These are phyloP conservation scores for Monosporascus sp. DNA, from an alignment of 2,329 filamentous ascomycete genomes.

Conservation along the genomic window DNA sequence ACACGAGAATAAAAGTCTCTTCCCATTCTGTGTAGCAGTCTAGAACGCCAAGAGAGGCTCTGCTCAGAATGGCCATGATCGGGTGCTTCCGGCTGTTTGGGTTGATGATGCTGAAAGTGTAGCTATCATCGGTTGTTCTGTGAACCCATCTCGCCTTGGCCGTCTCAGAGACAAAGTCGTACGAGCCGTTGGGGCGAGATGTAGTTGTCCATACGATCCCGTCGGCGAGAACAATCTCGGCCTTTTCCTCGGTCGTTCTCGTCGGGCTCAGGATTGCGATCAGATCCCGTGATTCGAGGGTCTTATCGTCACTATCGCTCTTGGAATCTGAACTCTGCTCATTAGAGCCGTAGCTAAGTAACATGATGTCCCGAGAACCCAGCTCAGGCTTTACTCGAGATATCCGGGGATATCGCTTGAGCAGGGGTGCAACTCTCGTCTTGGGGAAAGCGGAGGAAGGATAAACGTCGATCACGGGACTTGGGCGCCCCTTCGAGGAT, in stretches of 20 bases:
- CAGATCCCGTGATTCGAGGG: constrained; percentile 40
- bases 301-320: constrained; percentile 35
- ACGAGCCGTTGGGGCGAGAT: constrained; percentile 50
- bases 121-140: constrained; percentile 48
- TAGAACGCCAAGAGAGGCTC: constrained; percentile 60
- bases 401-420: constrained; percentile 57
- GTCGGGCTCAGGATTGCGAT: constrained; percentile 65
- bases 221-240: constrained; percentile 62
- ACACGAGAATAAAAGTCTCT: constrained; percentile 44
- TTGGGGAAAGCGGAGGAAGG: constrained; percentile 57
- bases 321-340: constrained; percentile 28
- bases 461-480: constrained; percentile 68
- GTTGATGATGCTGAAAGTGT: constrained; percentile 73
- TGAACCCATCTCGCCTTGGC: constrained; percentile 67
- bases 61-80: constrained; percentile 64
- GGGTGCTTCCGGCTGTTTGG: constrained; percentile 65
- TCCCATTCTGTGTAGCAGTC: constrained; percentile 56
- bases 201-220: constrained; percentile 54
- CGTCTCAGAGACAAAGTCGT: constrained; percentile 57
- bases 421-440: constrained; percentile 52
- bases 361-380: constrained; percentile 62
- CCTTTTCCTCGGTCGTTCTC: constrained; percentile 47
- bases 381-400: constrained; percentile 59
- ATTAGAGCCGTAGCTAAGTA: constrained; percentile 64
- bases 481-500: constrained; percentile 53